These are phyloP conservation scores for Coniochaeta prunicola DNA, from an alignment of 2,329 filamentous ascomycete genomes.

Conservation along the genomic window DNA sequence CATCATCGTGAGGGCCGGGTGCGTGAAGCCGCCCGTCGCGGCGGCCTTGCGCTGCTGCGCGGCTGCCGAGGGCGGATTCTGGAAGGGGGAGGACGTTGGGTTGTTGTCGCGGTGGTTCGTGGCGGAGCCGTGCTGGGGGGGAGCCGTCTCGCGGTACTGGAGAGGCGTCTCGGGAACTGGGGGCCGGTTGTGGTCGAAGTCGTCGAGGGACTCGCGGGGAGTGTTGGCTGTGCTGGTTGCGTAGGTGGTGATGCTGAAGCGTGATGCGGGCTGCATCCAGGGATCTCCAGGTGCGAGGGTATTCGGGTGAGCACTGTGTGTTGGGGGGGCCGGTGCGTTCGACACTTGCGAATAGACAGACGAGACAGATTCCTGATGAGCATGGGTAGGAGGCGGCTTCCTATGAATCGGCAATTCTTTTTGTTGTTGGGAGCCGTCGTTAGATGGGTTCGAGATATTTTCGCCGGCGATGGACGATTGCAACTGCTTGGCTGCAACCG, in stretches of 20 bases:
- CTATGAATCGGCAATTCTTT: slow-evolving; percentile 10
- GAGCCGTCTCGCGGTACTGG: slow-evolving; percentile 17
- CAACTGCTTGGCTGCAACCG: slow-evolving; percentile 15
- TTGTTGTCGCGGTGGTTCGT: slow-evolving; percentile 30
- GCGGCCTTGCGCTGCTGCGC: slow-evolving; percentile 8
- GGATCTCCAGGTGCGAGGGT: slow-evolving; percentile 24
- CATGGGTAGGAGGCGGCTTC: slow-evolving; percentile 16
- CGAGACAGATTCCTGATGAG: slow-evolving; percentile 20
- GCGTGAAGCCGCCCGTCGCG: neutral
- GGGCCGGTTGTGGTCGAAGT: slow-evolving; percentile 21
- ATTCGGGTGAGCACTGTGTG: slow-evolving; percentile 9
- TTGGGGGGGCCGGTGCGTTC: slow-evolving; percentile 10
- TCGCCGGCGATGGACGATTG: slow-evolving; percentile 8
- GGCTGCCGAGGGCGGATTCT: slow-evolving; percentile 8
- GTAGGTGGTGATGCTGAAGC: slow-evolving; percentile 59
- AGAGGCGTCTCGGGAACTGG: slow-evolving; percentile 28
- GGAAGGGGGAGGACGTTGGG: slow-evolving; percentile 19
- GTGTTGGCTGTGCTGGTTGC: slow-evolving; percentile 41
- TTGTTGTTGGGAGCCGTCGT: slow-evolving; percentile 6
- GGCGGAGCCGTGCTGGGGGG: slow-evolving; percentile 20
- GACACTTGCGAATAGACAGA: slow-evolving; percentile 22
- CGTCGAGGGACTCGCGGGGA: slow-evolving; percentile 28
- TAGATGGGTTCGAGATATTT: slow-evolving; percentile 5
- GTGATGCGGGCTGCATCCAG: slow-evolving; percentile 47
- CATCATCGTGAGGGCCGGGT: slow-evolving; percentile 5